Conservation (phyloP, 2,329 filamentous ascomycete genomes). For the Pseudogymnoascus sp. region DNA sequence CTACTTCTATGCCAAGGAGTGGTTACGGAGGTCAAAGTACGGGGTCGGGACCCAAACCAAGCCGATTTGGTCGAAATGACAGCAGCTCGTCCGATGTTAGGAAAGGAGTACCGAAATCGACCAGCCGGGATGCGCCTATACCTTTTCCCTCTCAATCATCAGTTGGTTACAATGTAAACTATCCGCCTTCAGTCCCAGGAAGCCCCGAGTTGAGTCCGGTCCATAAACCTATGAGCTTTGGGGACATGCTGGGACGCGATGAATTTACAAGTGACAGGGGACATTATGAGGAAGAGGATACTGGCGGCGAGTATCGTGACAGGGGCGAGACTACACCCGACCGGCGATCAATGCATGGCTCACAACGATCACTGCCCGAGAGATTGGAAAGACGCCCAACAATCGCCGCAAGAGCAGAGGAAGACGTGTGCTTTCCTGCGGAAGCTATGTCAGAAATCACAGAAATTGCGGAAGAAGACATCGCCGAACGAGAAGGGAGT, state of each 20-base stretch:
- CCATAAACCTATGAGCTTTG: slow-evolving; percentile 48
- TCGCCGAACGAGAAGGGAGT: slow-evolving; percentile 40
- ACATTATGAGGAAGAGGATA: not conserved
- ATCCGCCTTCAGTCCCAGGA: slow-evolving; percentile 59
- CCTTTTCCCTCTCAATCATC: not conserved
- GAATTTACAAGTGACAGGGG: slow-evolving; percentile 38
- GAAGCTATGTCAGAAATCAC: slow-evolving; percentile 74
- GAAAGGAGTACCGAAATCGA: slow-evolving; percentile 16
- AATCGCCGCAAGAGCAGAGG: slow-evolving; percentile 58
- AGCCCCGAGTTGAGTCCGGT: slow-evolving; percentile 46
- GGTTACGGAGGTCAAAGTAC: slow-evolving; percentile 17
- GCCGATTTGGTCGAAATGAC: slow-evolving; percentile 27
- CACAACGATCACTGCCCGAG: not conserved
- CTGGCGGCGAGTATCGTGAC: not conserved
- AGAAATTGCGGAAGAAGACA: slow-evolving; percentile 72
- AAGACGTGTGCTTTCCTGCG: slow-evolving; percentile 87
- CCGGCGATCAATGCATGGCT: slow-evolving; percentile 29
- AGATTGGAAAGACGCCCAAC: slow-evolving; percentile 43
- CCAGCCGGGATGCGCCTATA: not conserved
- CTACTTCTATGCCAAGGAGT: slow-evolving; percentile 33
- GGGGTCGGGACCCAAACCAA: slow-evolving; percentile 38
- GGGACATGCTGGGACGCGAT: slow-evolving; percentile 64
- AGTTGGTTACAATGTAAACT: slow-evolving; percentile 52
- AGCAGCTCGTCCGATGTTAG: slow-evolving; percentile 39
- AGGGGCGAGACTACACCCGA: slow-evolving; percentile 21